A percentile compares a stretch with the other conserved stretches of the same genome.
Conservation (phyloP, 2,329 filamentous ascomycete genomes). For the Fonsecaea multimorphosa region DNA sequence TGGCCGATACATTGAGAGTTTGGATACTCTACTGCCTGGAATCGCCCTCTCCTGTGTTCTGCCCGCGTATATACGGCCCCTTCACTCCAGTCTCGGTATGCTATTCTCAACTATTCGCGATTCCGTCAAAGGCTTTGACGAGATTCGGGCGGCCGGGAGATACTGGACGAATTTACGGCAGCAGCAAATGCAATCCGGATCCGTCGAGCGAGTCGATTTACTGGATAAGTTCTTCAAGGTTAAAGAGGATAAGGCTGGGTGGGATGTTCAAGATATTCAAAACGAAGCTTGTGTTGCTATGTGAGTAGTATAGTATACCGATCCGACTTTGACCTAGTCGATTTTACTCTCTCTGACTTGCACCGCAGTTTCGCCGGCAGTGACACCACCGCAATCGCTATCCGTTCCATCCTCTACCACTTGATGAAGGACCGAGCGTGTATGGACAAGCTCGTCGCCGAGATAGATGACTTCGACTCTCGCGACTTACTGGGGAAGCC, state of each 20-base stretch:
- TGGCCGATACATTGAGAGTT: conserved; percentile 47
- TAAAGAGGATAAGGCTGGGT: conserved; percentile 43
- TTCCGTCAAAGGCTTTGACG: conserved; percentile 39
- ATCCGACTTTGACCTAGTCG: too few relatives aligned
- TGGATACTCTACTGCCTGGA: conserved; percentile 45
- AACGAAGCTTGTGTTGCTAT: conserved; percentile 26
- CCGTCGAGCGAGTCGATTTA: background rate
- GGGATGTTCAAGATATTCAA: conserved; percentile 36
- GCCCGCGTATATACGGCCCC: conserved; percentile 42
- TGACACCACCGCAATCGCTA: conserved; percentile 29
- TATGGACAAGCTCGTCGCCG: conserved; percentile 20
- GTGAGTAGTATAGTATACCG: background rate
- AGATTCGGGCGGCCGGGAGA: conserved; percentile 41
- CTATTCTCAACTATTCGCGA: conserved; percentile 35
- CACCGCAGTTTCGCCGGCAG: conserved; percentile 20
- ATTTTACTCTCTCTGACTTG: too few relatives aligned
- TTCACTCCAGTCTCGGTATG: conserved; percentile 14
- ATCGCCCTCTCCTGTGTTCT: conserved; percentile 42
- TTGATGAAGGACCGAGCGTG: conserved; percentile 53
- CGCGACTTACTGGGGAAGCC: conserved; percentile 15
- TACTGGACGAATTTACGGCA: conserved; percentile 41
- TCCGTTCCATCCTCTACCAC: conserved; percentile 44
- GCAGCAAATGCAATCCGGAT: conserved; percentile 38
- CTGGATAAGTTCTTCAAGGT: conserved; percentile 35
- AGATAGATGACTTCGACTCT: conserved; percentile 18